A percentile compares a stretch with the other conserved stretches of the same genome.
phyloP scores from a whole-genome alignment of 306 rosid species.

The Rosa chinensis region DNA sequence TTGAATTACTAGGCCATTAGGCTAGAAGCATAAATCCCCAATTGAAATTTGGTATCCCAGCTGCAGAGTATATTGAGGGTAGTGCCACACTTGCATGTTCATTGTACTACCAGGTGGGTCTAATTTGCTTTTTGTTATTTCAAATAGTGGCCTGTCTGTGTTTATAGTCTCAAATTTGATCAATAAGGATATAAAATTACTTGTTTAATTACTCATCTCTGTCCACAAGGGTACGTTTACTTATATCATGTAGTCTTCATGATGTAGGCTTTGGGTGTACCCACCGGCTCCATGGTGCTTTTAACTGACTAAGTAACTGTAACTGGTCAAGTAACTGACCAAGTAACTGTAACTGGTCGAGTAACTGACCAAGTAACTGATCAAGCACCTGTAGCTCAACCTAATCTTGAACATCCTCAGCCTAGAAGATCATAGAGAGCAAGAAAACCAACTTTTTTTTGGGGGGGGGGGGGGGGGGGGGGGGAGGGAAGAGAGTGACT shows the following conservation, averaged over 20 bases:
- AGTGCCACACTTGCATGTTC: constrained; percentile 95
- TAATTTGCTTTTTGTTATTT: constrained; percentile 7
- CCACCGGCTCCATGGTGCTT: constrained; percentile 96
- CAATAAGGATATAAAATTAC: background rate
- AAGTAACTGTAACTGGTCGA: too few species aligned
- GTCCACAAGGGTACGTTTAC: background rate
- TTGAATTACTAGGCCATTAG: constrained; percentile 64
- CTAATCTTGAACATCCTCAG: too few species aligned
- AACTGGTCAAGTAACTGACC: too few species aligned
- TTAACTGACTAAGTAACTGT: too few species aligned
- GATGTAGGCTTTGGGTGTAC: constrained; percentile 83
- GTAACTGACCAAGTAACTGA: too few species aligned
- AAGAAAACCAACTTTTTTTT: too few species aligned
- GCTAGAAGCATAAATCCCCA: constrained; percentile 63
- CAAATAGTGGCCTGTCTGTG: background rate
- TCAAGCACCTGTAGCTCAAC: too few species aligned
- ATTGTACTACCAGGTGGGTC: constrained; percentile 75
- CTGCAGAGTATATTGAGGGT: constrained; percentile 83
- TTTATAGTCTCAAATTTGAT: background rate
- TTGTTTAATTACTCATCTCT: background rate
- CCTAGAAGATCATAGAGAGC: too few species aligned
- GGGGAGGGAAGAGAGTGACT: too few species aligned
- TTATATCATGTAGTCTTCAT: constrained; percentile 23
- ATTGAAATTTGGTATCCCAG: constrained; percentile 89
- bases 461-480: too few species aligned